These are phyloP conservation scores for Antitrichia curtipendula DNA, from an alignment of 225 moss, liverwort and hornwort genomes.

Conservation along the genomic window DNA sequence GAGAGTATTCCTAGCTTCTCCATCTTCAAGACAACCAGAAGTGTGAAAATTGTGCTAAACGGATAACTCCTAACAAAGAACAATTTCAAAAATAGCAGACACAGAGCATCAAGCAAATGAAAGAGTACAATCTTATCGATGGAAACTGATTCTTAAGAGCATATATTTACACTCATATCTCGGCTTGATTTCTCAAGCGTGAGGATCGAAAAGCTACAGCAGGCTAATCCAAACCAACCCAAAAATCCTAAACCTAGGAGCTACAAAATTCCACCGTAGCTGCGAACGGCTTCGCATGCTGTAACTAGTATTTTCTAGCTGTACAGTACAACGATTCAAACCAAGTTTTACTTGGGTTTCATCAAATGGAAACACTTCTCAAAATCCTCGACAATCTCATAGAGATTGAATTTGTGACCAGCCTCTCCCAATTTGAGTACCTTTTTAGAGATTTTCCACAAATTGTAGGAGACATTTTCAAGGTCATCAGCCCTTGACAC, in stretches of 20 bases:
- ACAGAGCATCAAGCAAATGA: background rate
- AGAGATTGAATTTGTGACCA: background rate
- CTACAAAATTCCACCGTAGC: conserved; percentile 13
- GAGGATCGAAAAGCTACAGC: background rate
- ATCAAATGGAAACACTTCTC: background rate
- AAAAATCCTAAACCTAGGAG: background rate
- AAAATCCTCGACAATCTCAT: background rate
- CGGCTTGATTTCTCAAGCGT: background rate
- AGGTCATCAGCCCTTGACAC: background rate
- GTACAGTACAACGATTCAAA: background rate
- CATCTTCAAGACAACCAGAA: no score
- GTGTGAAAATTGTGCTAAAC: background rate
- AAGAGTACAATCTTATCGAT: background rate
- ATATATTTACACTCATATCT: conserved; percentile 1
- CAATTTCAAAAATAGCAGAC: background rate
- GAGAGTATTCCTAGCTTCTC: no score
- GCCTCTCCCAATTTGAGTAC: background rate
- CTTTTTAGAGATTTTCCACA: background rate
- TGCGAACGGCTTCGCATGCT: background rate
- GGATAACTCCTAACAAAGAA: fast-evolving
- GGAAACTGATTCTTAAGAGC: background rate
- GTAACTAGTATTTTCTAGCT: background rate
- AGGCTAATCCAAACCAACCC: background rate
- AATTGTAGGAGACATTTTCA: background rate
- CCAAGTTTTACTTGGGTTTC: background rate